phyloP scores from a whole-genome alignment of 108 stramenopile species.

The Fistulifera solaris region DNA sequence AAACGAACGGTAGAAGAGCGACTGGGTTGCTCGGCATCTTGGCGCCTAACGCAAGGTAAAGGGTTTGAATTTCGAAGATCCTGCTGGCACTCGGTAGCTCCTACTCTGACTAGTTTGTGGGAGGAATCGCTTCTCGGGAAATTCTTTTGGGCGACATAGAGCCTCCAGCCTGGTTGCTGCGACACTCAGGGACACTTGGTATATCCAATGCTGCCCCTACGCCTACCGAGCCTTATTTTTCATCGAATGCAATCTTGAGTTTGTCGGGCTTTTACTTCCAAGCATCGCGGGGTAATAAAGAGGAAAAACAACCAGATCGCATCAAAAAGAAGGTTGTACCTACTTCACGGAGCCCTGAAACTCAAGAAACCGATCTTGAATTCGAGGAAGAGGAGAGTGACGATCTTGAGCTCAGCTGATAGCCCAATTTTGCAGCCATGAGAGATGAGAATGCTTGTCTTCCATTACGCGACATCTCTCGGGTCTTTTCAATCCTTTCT shows the following conservation, averaged over 20 bases:
- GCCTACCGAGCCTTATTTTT: conserved; percentile 45
- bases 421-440: no score
- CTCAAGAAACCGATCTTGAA: no score
- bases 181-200: conserved; percentile 43
- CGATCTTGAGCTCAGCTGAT: no score
- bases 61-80: conserved; percentile 53
- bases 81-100: conserved; percentile 53
- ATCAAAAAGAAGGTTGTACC: no score
- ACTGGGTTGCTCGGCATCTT: conserved; percentile 44
- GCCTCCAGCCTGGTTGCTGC: conserved; percentile 21
- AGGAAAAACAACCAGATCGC: no score
- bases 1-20: conserved; percentile 47
- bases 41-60: conserved; percentile 36
- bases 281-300: neutral
- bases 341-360: no score
- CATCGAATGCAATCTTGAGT: conserved; percentile 34
- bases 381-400: no score
- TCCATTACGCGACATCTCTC: no score
- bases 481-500: no score
- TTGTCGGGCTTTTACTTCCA: conserved; percentile 60
- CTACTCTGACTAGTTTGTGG: conserved; percentile 39
- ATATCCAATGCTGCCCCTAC: conserved; percentile 40
- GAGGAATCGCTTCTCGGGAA: conserved; percentile 10
- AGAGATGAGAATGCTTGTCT: no score
- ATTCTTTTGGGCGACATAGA: conserved; percentile 7